phyloP scores from a whole-genome alignment of 345 rosid genomes.

The Erysimum cheiranthoides region DNA sequence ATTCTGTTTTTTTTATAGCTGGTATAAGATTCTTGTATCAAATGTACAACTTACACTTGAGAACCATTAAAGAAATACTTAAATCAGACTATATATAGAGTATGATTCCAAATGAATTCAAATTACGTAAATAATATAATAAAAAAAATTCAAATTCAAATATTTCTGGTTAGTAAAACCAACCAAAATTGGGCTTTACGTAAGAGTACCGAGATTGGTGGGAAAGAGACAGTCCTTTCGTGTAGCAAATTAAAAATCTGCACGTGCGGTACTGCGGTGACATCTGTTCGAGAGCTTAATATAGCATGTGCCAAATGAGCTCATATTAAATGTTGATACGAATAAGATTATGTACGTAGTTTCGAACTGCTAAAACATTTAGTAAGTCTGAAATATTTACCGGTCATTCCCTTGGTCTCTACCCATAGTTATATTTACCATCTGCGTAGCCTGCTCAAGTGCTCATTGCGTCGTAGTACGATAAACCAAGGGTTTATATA shows the following conservation, averaged over 20 bases:
- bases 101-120: neutral
- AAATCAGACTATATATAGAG: neutral
- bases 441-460: neutral
- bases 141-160: neutral
- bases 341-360: neutral
- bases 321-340: neutral
- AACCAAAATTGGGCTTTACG: neutral
- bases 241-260: no score
- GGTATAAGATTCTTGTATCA: neutral
- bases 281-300: neutral
- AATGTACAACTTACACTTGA: neutral
- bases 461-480: no score
- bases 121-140: neutral
- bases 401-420: no score
- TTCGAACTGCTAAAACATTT: neutral
- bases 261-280: constrained; percentile 1
- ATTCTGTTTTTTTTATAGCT: neutral
- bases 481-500: no score
- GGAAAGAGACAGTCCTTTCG: neutral
- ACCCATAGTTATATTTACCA: no score
- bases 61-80: neutral
- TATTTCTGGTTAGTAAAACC: no score
- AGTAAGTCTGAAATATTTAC: no score
- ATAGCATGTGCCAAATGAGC: neutral
- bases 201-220: neutral